Base-by-base conservation (phyloP, 495 filamentous ascomycete genomes). In the Aspergillus saccharolyticus region DNA sequence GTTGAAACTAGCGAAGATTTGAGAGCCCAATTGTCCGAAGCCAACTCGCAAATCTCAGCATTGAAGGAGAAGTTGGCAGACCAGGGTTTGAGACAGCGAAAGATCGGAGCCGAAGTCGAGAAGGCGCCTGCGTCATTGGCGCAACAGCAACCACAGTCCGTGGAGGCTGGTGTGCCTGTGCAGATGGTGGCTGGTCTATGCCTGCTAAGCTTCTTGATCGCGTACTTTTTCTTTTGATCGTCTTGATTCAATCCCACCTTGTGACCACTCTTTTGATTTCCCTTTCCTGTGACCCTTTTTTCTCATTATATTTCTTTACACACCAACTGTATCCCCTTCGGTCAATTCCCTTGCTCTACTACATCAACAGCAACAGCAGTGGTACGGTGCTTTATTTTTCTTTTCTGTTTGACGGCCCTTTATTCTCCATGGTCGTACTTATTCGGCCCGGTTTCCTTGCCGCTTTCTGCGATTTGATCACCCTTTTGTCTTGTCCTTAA, bases 121-220 rank as follows among this genome's bases (percentile, higher is more conserved):
- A 74, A 74, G 18, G 68, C 73, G 7, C 67, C 72, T 33, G 74
- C 67, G 9, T 63, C 65, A 7, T 56, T 68, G 46, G 67, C 79
- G 43, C 78, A 80, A 63, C 83, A 86, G 56, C 75, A 82, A 14
- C 44, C 60, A 21, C 69, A 70, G 47, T 47, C 67, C 3, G 68
- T 74, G 53, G 83, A 84, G 43, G 78, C 85, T 28, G 92, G 93
- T 22, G 91, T 98, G n/a, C 86, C 94, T 0, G 80, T 98, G 45
- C 87, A 91, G 70, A 81, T 90, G 52, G 88, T 88, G 52, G 94
- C 94, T 20, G 78, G 78, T 15, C 75, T 98, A 49, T 97, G 94
- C 65, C 77, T 98, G 70, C 58, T 93, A 55, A 87, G 89, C 74
- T 98, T 98, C 75, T 74, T 98, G 68, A 79, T 97, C 63, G 95